Conservation (phyloP, 2,329 filamentous ascomycete genomes). For the Davidsoniella virescens region DNA sequence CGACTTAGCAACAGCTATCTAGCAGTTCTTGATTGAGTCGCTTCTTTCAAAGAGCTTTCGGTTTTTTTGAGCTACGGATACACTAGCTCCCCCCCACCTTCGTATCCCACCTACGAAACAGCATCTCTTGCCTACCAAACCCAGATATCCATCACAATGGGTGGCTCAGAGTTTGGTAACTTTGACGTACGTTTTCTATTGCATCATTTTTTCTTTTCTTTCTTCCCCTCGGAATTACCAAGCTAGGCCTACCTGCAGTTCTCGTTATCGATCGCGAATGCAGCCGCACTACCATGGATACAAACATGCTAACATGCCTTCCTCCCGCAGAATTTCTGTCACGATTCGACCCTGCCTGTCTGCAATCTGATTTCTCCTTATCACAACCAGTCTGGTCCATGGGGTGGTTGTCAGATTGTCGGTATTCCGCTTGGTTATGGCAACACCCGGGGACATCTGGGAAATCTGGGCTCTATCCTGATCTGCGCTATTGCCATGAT, state of each 20-base stretch:
- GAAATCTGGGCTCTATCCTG: constrained; percentile 86
- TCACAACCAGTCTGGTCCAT: constrained; percentile 41
- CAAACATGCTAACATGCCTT: constrained; percentile 11
- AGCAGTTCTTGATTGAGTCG: not conserved
- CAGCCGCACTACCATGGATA: not conserved
- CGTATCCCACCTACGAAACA: not conserved
- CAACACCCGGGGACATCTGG: constrained; percentile 53
- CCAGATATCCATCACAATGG: constrained; percentile 28
- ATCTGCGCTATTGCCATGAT: constrained; percentile 63
- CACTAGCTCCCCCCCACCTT: no score
- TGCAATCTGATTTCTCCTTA: constrained; percentile 58
- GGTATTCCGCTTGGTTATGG: constrained; percentile 57
- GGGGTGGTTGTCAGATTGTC: constrained; percentile 56
- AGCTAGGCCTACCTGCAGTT: not conserved
- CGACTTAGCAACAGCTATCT: not conserved
- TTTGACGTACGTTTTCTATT: constrained; percentile 31
- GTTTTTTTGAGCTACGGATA: not conserved
- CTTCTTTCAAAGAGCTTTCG: not conserved
- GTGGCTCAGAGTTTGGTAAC: constrained; percentile 44
- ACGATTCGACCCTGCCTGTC: constrained; percentile 64
- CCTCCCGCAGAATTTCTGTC: constrained; percentile 54
- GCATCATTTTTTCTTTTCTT: not conserved
- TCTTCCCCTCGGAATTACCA: not conserved
- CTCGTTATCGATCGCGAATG: not conserved
- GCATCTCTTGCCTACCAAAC: not conserved